Percentiles rank a stretch among this genome's conserved stretches.
Conservation (phyloP, 768 basidiomycete genomes). For the Polyporus arcularius region DNA sequence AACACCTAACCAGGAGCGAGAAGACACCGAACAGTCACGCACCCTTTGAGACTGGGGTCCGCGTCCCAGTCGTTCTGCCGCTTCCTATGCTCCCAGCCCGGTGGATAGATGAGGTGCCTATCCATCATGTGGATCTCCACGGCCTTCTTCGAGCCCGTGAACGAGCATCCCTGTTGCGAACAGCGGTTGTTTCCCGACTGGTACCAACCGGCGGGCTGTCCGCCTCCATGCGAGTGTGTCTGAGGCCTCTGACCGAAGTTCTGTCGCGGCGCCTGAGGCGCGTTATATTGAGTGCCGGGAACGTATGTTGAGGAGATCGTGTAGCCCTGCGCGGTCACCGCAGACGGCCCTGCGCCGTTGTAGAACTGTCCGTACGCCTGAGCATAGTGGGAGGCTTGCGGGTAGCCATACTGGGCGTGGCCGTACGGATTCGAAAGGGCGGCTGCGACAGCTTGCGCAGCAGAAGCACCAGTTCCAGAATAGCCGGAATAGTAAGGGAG, state of each 20-base stretch:
- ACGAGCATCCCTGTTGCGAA: slow-evolving; percentile 62
- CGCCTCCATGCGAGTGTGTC: neutral
- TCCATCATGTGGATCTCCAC: slow-evolving; percentile 88
- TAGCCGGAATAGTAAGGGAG: neutral
- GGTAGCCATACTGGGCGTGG: slow-evolving; percentile 16
- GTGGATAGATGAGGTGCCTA: slow-evolving; percentile 81
- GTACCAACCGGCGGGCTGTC: slow-evolving; percentile 47
- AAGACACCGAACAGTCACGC: slow-evolving; percentile 15
- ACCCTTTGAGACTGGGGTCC: slow-evolving; percentile 83
- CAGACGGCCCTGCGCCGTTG: slow-evolving; percentile 17
- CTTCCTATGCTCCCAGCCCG: slow-evolving; percentile 62
- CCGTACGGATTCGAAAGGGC: slow-evolving; percentile 33
- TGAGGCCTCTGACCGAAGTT: slow-evolving; percentile 3
- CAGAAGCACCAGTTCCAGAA: slow-evolving; percentile 1
- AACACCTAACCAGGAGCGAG: neutral
- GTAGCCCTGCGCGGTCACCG: slow-evolving; percentile 34
- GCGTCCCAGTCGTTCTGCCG: slow-evolving; percentile 74
- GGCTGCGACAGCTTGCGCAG: slow-evolving; percentile 27
- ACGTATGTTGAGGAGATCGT: slow-evolving; percentile 35
- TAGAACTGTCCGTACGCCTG: slow-evolving; percentile 30
- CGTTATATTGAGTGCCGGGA: slow-evolving; percentile 16
- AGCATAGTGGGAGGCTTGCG: slow-evolving; percentile 35
- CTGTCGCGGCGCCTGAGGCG: slow-evolving; percentile 5
- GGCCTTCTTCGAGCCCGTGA: slow-evolving; percentile 66
- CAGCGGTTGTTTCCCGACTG: slow-evolving; percentile 63